A percentile compares a stretch with the other conserved stretches of the same genome.
phyloP scores from a whole-genome alignment of 805 yeast species.

The Schwanniomyces pseudopolymorphus region DNA sequence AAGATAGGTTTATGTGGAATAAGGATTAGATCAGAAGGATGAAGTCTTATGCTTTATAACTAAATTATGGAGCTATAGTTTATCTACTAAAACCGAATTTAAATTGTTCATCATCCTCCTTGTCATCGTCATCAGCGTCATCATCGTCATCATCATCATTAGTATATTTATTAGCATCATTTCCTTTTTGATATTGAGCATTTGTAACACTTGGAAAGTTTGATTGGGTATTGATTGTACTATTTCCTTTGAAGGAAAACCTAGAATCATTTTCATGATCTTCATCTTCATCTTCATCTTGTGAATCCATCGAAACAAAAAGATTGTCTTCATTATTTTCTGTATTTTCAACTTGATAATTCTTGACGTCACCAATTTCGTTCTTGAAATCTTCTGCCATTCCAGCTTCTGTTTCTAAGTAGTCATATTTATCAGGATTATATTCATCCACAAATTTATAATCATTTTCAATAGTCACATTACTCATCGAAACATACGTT shows the following conservation, averaged over 20 bases:
- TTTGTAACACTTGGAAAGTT: background rate
- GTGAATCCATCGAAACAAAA: background rate
- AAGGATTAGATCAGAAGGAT: background rate
- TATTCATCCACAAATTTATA: background rate
- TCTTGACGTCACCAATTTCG: conserved; percentile 14
- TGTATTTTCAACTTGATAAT: background rate
- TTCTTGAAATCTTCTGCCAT: conserved; percentile 15
- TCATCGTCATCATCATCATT: background rate
- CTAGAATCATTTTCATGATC: background rate
- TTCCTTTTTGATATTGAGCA: background rate
- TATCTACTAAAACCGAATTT: conserved; percentile 30
- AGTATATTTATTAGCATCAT: background rate
- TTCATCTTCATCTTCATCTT: background rate
- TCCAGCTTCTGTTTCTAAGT: conserved; percentile 5
- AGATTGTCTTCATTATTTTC: background rate
- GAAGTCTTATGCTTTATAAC: background rate
- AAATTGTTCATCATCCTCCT: conserved; percentile 22
- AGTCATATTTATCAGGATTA: background rate
- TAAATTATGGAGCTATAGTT: background rate
- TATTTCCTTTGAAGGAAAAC: background rate
- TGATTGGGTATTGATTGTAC: background rate
- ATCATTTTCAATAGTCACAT: conserved; percentile 3
- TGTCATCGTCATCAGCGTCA: background rate
- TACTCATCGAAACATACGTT: conserved; percentile 18
- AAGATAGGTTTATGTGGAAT: conserved; percentile 34